Percentiles rank a stretch among this genome's conserved stretches.
These are phyloP conservation scores for Pythium vanterpoolii DNA, from an alignment of 352 stramenopile species.

Conservation along the genomic window DNA sequence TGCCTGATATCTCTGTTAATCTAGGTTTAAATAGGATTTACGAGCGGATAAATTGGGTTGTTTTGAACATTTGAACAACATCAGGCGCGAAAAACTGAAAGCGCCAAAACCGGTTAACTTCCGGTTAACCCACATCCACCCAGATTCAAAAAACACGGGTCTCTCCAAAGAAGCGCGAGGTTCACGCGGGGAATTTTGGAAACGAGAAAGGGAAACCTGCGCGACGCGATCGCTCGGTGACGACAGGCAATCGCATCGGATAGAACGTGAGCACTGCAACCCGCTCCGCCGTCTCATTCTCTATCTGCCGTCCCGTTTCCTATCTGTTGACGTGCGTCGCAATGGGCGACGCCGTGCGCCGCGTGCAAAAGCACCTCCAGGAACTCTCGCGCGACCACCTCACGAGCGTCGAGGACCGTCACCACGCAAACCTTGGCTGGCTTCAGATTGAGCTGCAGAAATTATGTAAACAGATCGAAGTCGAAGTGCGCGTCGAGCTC, in stretches of 20 bases:
- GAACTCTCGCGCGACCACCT: constrained; percentile 53
- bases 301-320: neutral
- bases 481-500: constrained; percentile 41
- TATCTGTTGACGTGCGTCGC: neutral
- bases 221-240: constrained; percentile 8
- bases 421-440: constrained; percentile 42
- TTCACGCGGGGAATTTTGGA: neutral
- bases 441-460: constrained; percentile 49
- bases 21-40: constrained; percentile 18
- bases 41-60: constrained; percentile 5
- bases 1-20: constrained; percentile 19
- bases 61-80: constrained; percentile 22
- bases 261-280: neutral
- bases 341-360: constrained; percentile 69
- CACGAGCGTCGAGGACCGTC: constrained; percentile 37
- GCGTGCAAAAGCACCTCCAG: constrained; percentile 54
- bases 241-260: neutral
- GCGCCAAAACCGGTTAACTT: constrained; percentile 7
- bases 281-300: neutral
- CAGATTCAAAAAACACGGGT: constrained; percentile 10
- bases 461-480: constrained; percentile 47
- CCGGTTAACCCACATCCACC: constrained; percentile 12
- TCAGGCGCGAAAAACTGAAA: constrained; percentile 7
- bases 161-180: neutral
- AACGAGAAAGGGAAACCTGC: constrained; percentile 5